phyloP scores from a whole-genome alignment of 192 early-diverging fungal species.

The Blastocladiella britannica region DNA sequence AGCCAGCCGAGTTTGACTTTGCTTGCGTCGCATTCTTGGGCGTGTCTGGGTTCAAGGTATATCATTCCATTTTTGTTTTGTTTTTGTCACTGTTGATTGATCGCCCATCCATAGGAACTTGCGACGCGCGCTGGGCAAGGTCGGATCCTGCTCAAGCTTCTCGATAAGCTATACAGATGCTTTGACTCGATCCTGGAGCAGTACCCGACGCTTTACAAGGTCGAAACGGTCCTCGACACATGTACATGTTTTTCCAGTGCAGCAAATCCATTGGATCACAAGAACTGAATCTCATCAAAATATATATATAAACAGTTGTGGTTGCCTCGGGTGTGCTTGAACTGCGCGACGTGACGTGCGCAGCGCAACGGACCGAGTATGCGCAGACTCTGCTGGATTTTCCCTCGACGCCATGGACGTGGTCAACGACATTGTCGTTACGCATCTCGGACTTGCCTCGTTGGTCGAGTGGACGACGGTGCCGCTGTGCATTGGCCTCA shows the following conservation, averaged over 20 bases:
- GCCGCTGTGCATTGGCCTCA: background rate
- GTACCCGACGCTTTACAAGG: conserved; percentile 21
- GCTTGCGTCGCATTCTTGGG: background rate
- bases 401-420: background rate
- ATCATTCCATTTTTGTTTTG: no score
- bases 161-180: conserved; percentile 21
- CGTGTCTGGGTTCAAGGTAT: background rate
- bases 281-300: no score
- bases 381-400: background rate
- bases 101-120: no score
- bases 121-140: background rate
- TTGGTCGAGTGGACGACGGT: background rate
- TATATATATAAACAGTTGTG: no score
- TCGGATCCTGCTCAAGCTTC: conserved; percentile 16
- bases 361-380: background rate
- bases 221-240: conserved; percentile 11
- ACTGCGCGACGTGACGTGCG: background rate
- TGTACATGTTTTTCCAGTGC: no score
- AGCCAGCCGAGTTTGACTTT: background rate
- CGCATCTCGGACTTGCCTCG: background rate
- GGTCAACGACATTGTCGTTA: background rate
- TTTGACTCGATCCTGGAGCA: conserved; percentile 20
- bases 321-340: background rate
- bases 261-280: no score
- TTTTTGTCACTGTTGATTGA: no score